These are phyloP conservation scores for Trichoderma oligosporum DNA, from an alignment of 2,329 filamentous ascomycete genomes.

Conservation along the genomic window DNA sequence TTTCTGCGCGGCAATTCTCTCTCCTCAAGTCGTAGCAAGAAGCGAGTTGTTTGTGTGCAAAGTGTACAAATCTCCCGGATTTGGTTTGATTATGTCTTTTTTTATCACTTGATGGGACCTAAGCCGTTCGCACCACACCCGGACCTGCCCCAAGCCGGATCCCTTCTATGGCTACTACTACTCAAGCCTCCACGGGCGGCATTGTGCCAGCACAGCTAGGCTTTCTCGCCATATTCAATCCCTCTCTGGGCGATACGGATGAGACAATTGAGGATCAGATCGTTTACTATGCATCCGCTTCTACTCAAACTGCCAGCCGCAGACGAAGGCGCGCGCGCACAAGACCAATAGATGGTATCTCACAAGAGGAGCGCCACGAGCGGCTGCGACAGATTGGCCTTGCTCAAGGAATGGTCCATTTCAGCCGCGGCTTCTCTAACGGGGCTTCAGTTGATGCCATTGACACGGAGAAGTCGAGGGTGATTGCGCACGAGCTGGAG, in stretches of 20 bases:
- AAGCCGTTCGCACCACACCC: background rate
- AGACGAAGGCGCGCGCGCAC: constrained; percentile 42
- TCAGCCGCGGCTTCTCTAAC: constrained; percentile 81
- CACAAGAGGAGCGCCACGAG: constrained; percentile 72
- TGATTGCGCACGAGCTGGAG: constrained; percentile 84
- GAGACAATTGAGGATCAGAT: constrained; percentile 72
- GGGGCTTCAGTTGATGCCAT: constrained; percentile 75
- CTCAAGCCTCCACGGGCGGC: constrained; percentile 25
- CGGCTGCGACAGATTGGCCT: constrained; percentile 88
- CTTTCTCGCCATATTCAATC: constrained; percentile 94
- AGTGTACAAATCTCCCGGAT: background rate
- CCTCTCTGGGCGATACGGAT: constrained; percentile 62
- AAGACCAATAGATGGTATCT: constrained; percentile 42
- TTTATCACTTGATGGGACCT: background rate
- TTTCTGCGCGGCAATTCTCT: background rate
- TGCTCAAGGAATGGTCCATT: constrained; percentile 93
- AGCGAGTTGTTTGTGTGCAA: background rate
- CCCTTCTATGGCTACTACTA: constrained; percentile 24
- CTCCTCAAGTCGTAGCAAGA: background rate
- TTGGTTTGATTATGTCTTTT: background rate
- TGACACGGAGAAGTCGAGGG: constrained; percentile 84
- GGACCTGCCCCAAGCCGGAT: background rate
- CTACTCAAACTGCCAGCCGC: constrained; percentile 37
- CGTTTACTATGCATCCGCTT: constrained; percentile 80
- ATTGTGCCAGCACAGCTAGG: constrained; percentile 72